These are phyloP conservation scores for Petunia hybrid DNA, from an alignment of 305 asterid genomes.

Conservation along the genomic window DNA sequence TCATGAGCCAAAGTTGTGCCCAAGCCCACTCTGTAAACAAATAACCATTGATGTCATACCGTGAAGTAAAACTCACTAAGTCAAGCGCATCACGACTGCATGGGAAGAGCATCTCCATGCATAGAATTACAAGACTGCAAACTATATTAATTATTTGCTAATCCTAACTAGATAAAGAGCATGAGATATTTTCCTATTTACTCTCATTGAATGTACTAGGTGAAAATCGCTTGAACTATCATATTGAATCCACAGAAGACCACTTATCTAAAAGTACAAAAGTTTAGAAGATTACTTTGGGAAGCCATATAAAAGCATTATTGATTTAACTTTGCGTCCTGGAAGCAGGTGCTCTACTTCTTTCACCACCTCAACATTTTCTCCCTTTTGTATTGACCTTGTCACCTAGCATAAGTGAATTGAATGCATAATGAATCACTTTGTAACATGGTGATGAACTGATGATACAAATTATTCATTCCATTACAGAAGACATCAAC, in stretches of 20 bases:
- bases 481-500: too few relatives aligned
- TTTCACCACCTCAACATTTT: slow-evolving; percentile 47
- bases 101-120: neutral
- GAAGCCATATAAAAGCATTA: slow-evolving; percentile 62
- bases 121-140: neutral
- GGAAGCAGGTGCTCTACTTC: slow-evolving; percentile 47
- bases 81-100: neutral
- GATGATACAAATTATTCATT: neutral
- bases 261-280: too few relatives aligned
- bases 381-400: slow-evolving; percentile 34
- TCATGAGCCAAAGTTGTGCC: slow-evolving; percentile 67
- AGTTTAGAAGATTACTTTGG: slow-evolving; percentile 47
- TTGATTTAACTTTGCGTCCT: slow-evolving; percentile 65
- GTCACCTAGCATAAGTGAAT: neutral
- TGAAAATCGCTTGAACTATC: too few relatives aligned
- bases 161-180: too few relatives aligned
- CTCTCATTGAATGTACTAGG: too few relatives aligned
- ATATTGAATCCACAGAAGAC: too few relatives aligned
- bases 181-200: too few relatives aligned
- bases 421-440: neutral
- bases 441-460: too few relatives aligned
- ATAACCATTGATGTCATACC: neutral
- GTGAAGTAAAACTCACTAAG: neutral
- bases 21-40: slow-evolving; percentile 48
- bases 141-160: too few relatives aligned